Conservation (phyloP, 176 grass and related monocot genomes). For the Carex scoparia region DNA sequence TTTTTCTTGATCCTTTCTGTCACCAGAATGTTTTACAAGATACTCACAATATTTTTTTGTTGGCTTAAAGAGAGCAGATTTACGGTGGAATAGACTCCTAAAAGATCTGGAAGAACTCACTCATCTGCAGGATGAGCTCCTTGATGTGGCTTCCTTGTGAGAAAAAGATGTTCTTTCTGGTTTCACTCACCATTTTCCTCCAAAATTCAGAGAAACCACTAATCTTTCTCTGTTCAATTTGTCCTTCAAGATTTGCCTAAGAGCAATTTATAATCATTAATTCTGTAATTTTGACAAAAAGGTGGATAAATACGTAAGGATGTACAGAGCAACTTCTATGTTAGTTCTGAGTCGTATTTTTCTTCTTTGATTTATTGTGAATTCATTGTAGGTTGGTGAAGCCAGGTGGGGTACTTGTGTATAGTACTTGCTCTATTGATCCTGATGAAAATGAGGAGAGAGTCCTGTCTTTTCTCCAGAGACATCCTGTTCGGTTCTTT, state of each 20-base stretch:
- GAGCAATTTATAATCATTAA: background rate
- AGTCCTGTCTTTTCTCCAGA: constrained; percentile 67
- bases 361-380: background rate
- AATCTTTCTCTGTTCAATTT: background rate
- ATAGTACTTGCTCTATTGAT: constrained; percentile 95
- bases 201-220: background rate
- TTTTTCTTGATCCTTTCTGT: background rate
- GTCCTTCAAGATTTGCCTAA: background rate
- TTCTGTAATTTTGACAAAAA: constrained; percentile 2
- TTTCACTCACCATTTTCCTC: background rate
- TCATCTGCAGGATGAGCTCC: constrained; percentile 74
- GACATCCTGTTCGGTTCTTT: constrained; percentile 50
- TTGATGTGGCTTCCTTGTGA: constrained; percentile 73
- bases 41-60: background rate
- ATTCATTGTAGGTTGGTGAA: constrained; percentile 67
- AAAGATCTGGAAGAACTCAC: constrained; percentile 83
- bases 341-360: background rate
- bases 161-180: background rate
- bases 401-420: constrained; percentile 75
- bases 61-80: constrained; percentile 64
- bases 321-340: background rate
- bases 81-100: constrained; percentile 87
- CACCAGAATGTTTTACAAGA: background rate
- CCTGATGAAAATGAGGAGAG: constrained; percentile 76
- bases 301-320: background rate